These are phyloP conservation scores for Suhomyces sp. DNA, from an alignment of 805 yeast genomes.

Conservation along the genomic window DNA sequence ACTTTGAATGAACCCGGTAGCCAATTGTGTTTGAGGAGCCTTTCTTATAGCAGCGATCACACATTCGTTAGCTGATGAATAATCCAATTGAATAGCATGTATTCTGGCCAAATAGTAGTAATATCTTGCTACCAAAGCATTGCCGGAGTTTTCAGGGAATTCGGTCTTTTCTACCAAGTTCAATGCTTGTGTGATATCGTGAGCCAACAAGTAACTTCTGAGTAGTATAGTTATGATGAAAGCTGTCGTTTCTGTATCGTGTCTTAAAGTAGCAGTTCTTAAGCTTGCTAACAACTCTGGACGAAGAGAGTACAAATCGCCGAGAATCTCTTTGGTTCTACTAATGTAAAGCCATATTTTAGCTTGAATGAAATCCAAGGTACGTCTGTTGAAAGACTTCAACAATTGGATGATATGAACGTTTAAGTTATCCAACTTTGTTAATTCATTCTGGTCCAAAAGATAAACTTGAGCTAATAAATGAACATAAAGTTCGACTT, in stretches of 20 bases:
- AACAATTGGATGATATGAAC: slow-evolving; percentile 50
- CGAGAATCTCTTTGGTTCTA: slow-evolving; percentile 67
- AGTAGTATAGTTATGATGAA: slow-evolving; percentile 79
- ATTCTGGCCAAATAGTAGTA: slow-evolving; percentile 89
- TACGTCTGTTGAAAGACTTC: slow-evolving; percentile 68
- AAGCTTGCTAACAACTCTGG: slow-evolving; percentile 68
- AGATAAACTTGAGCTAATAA: slow-evolving; percentile 74
- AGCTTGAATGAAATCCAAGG: slow-evolving; percentile 82
- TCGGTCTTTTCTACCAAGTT: slow-evolving; percentile 85
- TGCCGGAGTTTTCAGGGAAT: slow-evolving; percentile 82
- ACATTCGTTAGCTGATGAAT: slow-evolving; percentile 84
- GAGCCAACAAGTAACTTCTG: slow-evolving; percentile 72
- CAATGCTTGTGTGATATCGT: slow-evolving; percentile 83
- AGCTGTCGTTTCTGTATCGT: slow-evolving; percentile 89
- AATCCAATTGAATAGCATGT: slow-evolving; percentile 87
- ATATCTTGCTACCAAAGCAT: slow-evolving; percentile 88
- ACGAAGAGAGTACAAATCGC: slow-evolving; percentile 56
- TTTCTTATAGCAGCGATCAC: slow-evolving; percentile 94
- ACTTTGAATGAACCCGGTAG: slow-evolving; percentile 83
- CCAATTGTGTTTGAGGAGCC: slow-evolving; percentile 85
- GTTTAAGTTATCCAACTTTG: slow-evolving; percentile 53
- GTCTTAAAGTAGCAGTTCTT: slow-evolving; percentile 87
- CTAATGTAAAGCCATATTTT: slow-evolving; percentile 91
- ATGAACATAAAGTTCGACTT: slow-evolving; percentile 75
- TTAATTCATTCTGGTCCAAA: slow-evolving; percentile 57